Base-by-base conservation (phyloP, 2,329 filamentous ascomycete species). In the Curvularia sp. region DNA sequence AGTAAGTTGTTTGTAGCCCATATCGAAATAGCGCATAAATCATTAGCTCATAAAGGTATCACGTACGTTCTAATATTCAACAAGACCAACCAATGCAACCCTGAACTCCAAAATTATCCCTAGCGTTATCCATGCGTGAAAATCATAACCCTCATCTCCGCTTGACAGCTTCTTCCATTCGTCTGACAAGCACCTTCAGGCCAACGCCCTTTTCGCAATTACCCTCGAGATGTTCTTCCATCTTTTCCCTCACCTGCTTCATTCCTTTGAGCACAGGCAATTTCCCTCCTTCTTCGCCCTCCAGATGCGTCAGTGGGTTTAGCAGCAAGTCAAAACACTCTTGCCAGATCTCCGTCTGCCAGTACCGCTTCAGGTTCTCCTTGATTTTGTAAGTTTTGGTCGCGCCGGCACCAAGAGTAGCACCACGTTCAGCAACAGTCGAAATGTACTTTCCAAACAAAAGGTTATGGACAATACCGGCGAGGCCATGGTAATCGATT, bases 401-500 rank as follows among this genome's bases (percentile, higher is more conserved):
- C 1, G 79, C 81, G 2, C 77, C 80, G 3, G 82, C 82, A n/a
- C 85, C 85, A 1, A 89, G 78, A 1, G 83, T 83, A 15, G 83
- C 84, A 15, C 73, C 72, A 38, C 77, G 76, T 55, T 80, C 80
- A 4, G 73, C 81, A 1, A 84, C 75, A 0, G 92, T 96, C 74
- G 97, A 92, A 69, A 99, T 95, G 78, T 98, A 98, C 72, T 91
- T 93, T 9, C 95, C 94, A 74, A 97, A 99, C 3, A 99, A 85
- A 68, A 99, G 85, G 42, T 87, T 89, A 78, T 99, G 93, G 4
- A 98, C 82, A 23, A 92, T 91, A 4, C 92, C 93, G 0, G 95
- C 95, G 0, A 97, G 84, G 12, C 95, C 95, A 76, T 96, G 92
- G 70, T 98, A 96, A 80, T 99, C 95, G 66, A 97, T 92, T 76